Conservation (phyloP, 2,329 filamentous ascomycete genomes). For the Calonectria leucothoes region DNA sequence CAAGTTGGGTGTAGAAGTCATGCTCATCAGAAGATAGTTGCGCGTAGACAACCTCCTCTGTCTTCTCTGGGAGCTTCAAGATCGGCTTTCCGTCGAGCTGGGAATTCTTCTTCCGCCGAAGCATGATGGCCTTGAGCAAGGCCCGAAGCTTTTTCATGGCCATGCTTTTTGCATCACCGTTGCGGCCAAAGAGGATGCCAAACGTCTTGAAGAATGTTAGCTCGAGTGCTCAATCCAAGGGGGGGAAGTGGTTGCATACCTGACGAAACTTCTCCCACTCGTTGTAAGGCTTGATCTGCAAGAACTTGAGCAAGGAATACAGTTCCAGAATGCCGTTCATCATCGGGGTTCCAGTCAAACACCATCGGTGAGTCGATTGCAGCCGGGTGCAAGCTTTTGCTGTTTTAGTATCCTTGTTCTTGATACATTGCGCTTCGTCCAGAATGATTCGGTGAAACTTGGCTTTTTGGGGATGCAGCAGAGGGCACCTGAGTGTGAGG, state of each 20-base stretch:
- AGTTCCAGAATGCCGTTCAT: slow-evolving; percentile 88
- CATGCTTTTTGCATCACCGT: slow-evolving; percentile 64
- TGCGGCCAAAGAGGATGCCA: slow-evolving; percentile 50
- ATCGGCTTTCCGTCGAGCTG: slow-evolving; percentile 85
- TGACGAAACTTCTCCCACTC: slow-evolving; percentile 70
- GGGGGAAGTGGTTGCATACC: slow-evolving; percentile 53
- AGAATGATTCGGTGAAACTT: slow-evolving; percentile 85
- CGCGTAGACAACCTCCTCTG: slow-evolving; percentile 81
- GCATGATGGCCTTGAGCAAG: slow-evolving; percentile 82
- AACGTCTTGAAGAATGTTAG: slow-evolving; percentile 50
- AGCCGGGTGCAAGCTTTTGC: slow-evolving; percentile 76
- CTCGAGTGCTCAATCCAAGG: too few relatives aligned
- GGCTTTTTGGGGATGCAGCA: slow-evolving; percentile 69
- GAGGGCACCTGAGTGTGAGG: slow-evolving; percentile 57
- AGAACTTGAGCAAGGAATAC: slow-evolving; percentile 80
- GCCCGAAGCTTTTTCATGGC: slow-evolving; percentile 80
- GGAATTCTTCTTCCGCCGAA: slow-evolving; percentile 85
- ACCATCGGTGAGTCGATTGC: slow-evolving; percentile 79
- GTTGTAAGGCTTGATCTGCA: slow-evolving; percentile 81
- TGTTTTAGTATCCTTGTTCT: slow-evolving; percentile 80
- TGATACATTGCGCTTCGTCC: slow-evolving; percentile 87
- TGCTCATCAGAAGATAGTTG: slow-evolving; percentile 79
- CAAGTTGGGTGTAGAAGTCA: slow-evolving; percentile 81
- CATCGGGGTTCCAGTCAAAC: slow-evolving; percentile 85
- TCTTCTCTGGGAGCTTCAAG: slow-evolving; percentile 79